Conservation (phyloP, 768 basidiomycete species). For the Porpolomopsis calyptriformis region DNA sequence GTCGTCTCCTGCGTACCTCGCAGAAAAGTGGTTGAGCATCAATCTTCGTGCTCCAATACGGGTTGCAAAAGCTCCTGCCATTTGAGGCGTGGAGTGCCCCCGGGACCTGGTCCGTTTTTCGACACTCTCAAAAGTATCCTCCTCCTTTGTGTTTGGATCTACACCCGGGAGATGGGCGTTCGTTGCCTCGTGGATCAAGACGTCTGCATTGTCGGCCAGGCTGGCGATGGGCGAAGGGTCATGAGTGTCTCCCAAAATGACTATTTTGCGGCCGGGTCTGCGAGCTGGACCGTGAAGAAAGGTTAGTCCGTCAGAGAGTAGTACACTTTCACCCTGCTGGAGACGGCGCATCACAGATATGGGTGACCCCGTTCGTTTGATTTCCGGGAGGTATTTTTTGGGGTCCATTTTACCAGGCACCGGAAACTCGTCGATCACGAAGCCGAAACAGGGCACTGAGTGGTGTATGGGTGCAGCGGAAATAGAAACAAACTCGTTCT, state of each 20-base stretch:
- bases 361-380: constrained; percentile 60
- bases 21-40: constrained; percentile 78
- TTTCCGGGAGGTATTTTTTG: constrained; percentile 50
- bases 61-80: constrained; percentile 77
- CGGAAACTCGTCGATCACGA: constrained; percentile 58
- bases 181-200: constrained; percentile 84
- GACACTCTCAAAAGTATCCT: constrained; percentile 52
- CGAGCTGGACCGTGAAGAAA: constrained; percentile 55
- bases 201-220: constrained; percentile 54
- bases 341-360: constrained; percentile 57
- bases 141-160: constrained; percentile 46
- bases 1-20: constrained; percentile 65
- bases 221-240: constrained; percentile 59
- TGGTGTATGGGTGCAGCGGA: constrained; percentile 72
- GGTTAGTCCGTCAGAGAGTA: constrained; percentile 57
- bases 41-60: constrained; percentile 49
- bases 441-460: constrained; percentile 75
- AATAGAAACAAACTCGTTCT: constrained; percentile 45
- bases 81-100: constrained; percentile 87
- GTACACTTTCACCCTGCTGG: constrained; percentile 52
- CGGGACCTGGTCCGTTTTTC: constrained; percentile 56
- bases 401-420: constrained; percentile 73
- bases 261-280: constrained; percentile 63
- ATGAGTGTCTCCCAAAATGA: constrained; percentile 77
- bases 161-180: constrained; percentile 71